A percentile compares a stretch with the other conserved stretches of the same genome.
phyloP scores from a whole-genome alignment of 2,329 filamentous ascomycete species.

The Hymenotorrendiella dingleyae region DNA sequence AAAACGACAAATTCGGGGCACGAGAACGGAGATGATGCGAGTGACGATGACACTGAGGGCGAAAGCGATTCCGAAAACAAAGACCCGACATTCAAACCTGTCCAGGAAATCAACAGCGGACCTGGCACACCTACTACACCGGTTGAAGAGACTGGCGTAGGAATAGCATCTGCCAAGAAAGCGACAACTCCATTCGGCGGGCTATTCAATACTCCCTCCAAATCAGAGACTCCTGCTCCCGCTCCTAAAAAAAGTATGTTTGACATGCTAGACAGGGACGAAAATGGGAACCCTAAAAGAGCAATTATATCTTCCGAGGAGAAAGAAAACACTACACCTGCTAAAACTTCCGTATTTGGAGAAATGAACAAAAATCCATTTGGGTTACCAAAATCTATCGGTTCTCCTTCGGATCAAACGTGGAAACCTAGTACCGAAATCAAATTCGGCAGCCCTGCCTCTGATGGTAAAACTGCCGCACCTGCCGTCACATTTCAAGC shows the following conservation, averaged over 20 bases:
- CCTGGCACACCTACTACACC: slow-evolving; percentile 20
- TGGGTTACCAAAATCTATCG: slow-evolving; percentile 10
- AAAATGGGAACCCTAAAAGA: slow-evolving; percentile 44
- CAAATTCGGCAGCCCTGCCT: slow-evolving; percentile 30
- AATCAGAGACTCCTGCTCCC: slow-evolving; percentile 33
- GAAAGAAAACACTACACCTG: slow-evolving; percentile 30
- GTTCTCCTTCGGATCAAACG: slow-evolving; percentile 36
- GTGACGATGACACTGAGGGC: slow-evolving; percentile 40
- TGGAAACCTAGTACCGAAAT: slow-evolving; percentile 47
- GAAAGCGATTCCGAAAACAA: slow-evolving; percentile 33
- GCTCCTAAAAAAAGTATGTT: slow-evolving; percentile 50
- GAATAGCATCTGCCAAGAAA: slow-evolving; percentile 26
- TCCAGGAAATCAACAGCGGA: slow-evolving; percentile 13
- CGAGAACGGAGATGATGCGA: slow-evolving; percentile 38
- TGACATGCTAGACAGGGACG: slow-evolving; percentile 47
- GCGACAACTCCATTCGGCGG: not conserved
- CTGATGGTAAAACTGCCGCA: slow-evolving; percentile 2
- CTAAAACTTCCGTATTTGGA: slow-evolving; percentile 17
- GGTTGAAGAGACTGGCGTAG: slow-evolving; percentile 21
- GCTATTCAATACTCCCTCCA: slow-evolving; percentile 7
- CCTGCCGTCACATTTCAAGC: slow-evolving; percentile 18
- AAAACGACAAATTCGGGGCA: slow-evolving; percentile 31
- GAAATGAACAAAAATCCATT: slow-evolving; percentile 16
- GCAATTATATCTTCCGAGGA: slow-evolving; percentile 25
- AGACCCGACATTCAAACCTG: slow-evolving; percentile 22